A percentile compares a stretch with the other conserved stretches of the same genome.
Evolutionary conservation across 768 basidiomycete species (phyloP).

Genomic region (Tricholoma sp.): DNA sequence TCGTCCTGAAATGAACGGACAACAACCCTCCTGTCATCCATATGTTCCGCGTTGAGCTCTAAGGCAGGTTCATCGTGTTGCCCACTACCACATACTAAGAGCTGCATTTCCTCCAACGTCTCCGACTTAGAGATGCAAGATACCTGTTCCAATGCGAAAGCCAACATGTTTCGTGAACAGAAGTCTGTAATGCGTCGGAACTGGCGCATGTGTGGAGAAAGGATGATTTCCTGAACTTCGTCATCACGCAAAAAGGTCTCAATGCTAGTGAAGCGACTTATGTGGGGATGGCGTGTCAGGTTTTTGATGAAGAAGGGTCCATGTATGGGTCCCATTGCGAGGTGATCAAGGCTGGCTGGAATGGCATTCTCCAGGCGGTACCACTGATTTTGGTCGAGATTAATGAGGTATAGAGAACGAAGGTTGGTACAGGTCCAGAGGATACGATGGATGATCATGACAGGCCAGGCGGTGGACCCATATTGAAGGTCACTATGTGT

Average conservation of each 20-base stretch:
- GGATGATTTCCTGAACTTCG: constrained; percentile 27
- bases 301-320: constrained; percentile 25
- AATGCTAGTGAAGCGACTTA: constrained; percentile 27
- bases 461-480: constrained; percentile 24
- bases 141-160: constrained; percentile 23
- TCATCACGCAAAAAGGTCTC: constrained; percentile 30
- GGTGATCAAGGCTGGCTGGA: constrained; percentile 24
- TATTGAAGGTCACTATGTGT: constrained; percentile 24
- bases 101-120: constrained; percentile 22
- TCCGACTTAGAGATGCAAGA: constrained; percentile 18
- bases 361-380: constrained; percentile 24
- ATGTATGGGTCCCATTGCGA: constrained; percentile 31
- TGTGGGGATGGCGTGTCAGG: constrained; percentile 19
- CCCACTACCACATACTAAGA: constrained; percentile 16
- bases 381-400: constrained; percentile 28
- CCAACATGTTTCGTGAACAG: constrained; percentile 9
- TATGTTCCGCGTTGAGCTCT: not conserved
- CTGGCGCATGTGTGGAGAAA: constrained; percentile 21
- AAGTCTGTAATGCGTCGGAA: constrained; percentile 23
- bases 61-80: not conserved
- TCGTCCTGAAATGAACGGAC: not conserved
- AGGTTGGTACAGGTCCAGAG: constrained; percentile 24
- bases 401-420: constrained; percentile 23
- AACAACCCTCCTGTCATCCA: not conserved
- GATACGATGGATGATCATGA: constrained; percentile 27